A percentile compares a stretch with the other conserved stretches of the same genome.
Evolutionary conservation across 116 monocot genomes (phyloP).

Genomic region (Posidonia oceanica): DNA sequence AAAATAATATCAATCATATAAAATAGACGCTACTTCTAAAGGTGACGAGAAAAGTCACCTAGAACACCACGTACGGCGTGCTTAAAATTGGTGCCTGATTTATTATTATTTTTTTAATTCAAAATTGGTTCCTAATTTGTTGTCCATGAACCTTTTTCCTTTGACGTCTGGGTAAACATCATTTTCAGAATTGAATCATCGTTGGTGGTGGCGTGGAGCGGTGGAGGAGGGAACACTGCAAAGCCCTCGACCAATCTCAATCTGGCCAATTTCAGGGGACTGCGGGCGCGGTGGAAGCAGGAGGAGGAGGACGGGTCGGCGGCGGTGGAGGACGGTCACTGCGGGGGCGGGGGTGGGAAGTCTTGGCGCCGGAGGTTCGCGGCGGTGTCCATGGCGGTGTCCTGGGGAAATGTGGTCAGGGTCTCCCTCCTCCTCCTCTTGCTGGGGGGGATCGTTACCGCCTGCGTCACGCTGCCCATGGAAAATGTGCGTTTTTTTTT

Average conservation of each 20-base stretch:
- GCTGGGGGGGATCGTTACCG: constrained; percentile 49
- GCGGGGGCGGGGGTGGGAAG: constrained; percentile 17
- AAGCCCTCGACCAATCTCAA: constrained; percentile 1
- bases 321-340: constrained; percentile 30
- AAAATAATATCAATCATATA: too few relatives aligned
- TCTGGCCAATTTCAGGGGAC: constrained; percentile 37
- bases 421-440: constrained; percentile 56
- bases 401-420: constrained; percentile 47
- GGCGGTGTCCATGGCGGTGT: constrained; percentile 43
- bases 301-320: constrained; percentile 17
- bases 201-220: too few relatives aligned
- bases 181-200: too few relatives aligned
- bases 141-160: too few relatives aligned
- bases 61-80: too few relatives aligned
- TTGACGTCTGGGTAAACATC: too few relatives aligned
- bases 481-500: constrained; percentile 38
- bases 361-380: constrained; percentile 59
- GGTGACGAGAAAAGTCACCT: too few relatives aligned
- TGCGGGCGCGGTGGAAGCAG: constrained; percentile 59
- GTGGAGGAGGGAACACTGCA: not conserved
- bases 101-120: too few relatives aligned
- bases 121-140: too few relatives aligned
- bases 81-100: too few relatives aligned
- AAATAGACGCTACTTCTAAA: too few relatives aligned
- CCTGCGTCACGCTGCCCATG: constrained; percentile 57